Conservation (phyloP, 495 filamentous ascomycete genomes). For the Daldinia concentrica region DNA sequence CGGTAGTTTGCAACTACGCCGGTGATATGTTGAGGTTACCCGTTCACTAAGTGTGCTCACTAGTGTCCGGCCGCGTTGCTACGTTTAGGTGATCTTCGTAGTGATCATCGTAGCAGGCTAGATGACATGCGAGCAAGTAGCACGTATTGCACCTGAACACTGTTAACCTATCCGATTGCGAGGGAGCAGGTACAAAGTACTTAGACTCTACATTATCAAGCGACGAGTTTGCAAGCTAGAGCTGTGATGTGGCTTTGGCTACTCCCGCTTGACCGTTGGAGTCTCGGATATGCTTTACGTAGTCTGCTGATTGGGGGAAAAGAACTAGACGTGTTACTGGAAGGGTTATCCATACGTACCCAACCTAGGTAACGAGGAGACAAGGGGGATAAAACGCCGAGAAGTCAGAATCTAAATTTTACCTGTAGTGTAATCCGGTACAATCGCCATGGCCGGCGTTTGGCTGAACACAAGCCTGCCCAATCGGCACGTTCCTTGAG, state of each 20-base stretch:
- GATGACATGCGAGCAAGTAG: slow-evolving; percentile 2
- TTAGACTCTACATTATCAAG: slow-evolving; percentile 7
- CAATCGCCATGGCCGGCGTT: slow-evolving; percentile 14
- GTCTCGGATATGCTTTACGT: slow-evolving; percentile 37
- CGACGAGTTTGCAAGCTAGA: slow-evolving; percentile 13
- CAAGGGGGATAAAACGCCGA: slow-evolving; percentile 25
- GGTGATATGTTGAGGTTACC: background rate
- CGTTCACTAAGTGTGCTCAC: background rate
- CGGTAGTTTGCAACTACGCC: background rate
- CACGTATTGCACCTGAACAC: slow-evolving; percentile 8
- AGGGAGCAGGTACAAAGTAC: slow-evolving; percentile 2
- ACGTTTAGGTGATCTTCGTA: slow-evolving; percentile 4
- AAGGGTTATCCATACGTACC: slow-evolving; percentile 24
- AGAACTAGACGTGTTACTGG: slow-evolving; percentile 11
- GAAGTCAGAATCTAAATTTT: slow-evolving; percentile 29
- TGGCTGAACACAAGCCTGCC: slow-evolving; percentile 9
- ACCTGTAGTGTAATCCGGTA: slow-evolving; percentile 26
- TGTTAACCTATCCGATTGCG: slow-evolving; percentile 11
- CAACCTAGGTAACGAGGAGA: slow-evolving; percentile 6
- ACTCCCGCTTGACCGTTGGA: slow-evolving; percentile 41
- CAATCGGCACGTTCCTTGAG: slow-evolving; percentile 43
- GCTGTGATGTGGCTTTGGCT: slow-evolving; percentile 42
- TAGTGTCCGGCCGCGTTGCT: slow-evolving; percentile 30
- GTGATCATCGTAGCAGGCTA: slow-evolving; percentile 10
- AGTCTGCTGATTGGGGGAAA: slow-evolving; percentile 20